These are phyloP conservation scores for Taphrina sp. DNA, from an alignment of 1,139 yeast species.

Conservation along the genomic window DNA sequence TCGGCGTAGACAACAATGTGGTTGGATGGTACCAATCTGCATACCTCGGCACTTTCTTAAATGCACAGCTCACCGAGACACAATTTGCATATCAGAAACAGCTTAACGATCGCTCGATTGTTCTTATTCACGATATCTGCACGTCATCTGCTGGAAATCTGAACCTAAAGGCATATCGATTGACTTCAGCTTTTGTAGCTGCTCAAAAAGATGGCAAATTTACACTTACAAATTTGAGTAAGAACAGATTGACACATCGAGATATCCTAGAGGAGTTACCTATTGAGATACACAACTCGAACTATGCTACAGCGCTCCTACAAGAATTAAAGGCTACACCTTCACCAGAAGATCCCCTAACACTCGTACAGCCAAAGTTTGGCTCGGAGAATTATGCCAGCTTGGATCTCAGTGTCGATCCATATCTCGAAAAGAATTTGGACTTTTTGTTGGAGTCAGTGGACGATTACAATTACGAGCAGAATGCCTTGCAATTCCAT, in stretches of 20 bases:
- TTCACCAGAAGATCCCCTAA: constrained; percentile 36
- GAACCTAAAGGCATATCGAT: constrained; percentile 66
- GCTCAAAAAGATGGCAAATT: constrained; percentile 56
- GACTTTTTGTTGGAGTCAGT: constrained; percentile 72
- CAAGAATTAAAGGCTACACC: constrained; percentile 12
- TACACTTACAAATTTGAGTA: constrained; percentile 63
- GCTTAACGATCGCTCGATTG: constrained; percentile 44
- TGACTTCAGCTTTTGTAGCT: constrained; percentile 61
- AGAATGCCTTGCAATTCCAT: constrained; percentile 77
- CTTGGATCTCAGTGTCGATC: constrained; percentile 48
- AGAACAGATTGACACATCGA: constrained; percentile 61
- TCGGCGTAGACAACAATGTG: constrained; percentile 68
- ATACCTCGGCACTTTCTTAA: constrained; percentile 65
- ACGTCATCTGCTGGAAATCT: constrained; percentile 60
- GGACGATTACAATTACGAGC: constrained; percentile 77
- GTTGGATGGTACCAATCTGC: constrained; percentile 84
- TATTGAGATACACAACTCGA: constrained; percentile 61
- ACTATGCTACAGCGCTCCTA: constrained; percentile 51
- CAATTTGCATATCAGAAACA: constrained; percentile 52
- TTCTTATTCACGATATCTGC: constrained; percentile 71
- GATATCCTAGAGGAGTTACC: constrained; percentile 74
- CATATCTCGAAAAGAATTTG: constrained; percentile 51
- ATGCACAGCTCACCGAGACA: constrained; percentile 47
- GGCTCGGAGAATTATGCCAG: constrained; percentile 43
- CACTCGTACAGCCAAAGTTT: constrained; percentile 33